Base-by-base conservation (phyloP, 2,329 filamentous ascomycete genomes). In the Xylaria hypoxylon region DNA sequence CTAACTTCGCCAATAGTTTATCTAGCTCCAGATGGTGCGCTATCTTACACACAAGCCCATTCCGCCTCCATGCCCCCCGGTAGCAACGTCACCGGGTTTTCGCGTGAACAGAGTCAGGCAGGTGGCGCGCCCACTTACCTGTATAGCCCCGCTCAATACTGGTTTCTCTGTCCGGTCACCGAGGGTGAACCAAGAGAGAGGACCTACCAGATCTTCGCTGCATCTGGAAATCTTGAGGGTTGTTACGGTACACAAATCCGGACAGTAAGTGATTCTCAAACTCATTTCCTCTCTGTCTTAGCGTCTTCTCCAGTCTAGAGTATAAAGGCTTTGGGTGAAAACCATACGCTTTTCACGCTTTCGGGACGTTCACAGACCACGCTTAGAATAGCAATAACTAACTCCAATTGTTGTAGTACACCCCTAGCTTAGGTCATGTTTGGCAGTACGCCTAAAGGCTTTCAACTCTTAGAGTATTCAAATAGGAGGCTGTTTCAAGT, bases 41-140 rank as follows among this genome's bases (percentile, higher is more conserved):
- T 74, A 6, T 74, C 72, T 11, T 73, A 68, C 58, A 74, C 72
- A 0, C 52, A 56, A 6, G 58, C 70, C 3, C 71, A 74, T 40
- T 73, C 71, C 5, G 69, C 56, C 26, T 48, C 38, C 1, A 58
- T 74, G 2, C 72, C 72, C 2, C 24, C 68, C 1, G 69, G 70
- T 1, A 67, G 70, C 15, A 24, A 28, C 5, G 33, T 65, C 13
- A 66, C 62, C 13, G 71, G 71, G 1, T 74, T 73, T 35, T 19
- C 33, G 3, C 71, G 69, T 4, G 3, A 10, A 0, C 44, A 35
- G 35, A 71, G 68, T 55, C 48, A 62, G 40, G 22, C 68, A 15
- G 67, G 67, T 4, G 70, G 68, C 15, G 40, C 55, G 1, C 66
- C 62, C 7, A 22, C 58, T 26, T 56, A 62, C n/a, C 35, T 69